phyloP scores from a whole-genome alignment of 202 grass and related monocot genomes.

The Hordeum pubiflorum region DNA sequence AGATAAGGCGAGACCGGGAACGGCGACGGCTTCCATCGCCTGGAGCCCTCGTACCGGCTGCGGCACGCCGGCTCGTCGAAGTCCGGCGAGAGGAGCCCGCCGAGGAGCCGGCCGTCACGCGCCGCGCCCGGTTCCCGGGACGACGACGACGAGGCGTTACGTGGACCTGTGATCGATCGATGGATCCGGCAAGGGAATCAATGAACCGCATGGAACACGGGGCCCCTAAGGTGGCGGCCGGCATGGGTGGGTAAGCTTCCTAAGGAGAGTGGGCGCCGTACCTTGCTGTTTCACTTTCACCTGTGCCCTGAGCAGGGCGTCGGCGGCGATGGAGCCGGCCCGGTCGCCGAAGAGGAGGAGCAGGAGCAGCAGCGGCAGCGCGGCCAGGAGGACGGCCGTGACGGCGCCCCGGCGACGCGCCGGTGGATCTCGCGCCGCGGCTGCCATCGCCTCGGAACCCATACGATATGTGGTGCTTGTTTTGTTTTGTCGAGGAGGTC shows the following conservation, averaged over 20 bases:
- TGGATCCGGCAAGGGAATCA: not conserved
- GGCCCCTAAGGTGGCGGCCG: not conserved
- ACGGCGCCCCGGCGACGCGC: not conserved
- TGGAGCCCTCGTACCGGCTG: slow-evolving; percentile 36
- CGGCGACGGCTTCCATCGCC: slow-evolving; percentile 35
- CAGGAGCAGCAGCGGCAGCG: slow-evolving; percentile 12
- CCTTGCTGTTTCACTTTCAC: not conserved
- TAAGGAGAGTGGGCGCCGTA: not conserved
- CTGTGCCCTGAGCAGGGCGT: not conserved
- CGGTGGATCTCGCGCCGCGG: not conserved
- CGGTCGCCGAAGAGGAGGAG: slow-evolving; percentile 28
- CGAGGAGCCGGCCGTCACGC: slow-evolving; percentile 31
- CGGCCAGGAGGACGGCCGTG: slow-evolving; percentile 15
- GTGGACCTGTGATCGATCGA: not conserved
- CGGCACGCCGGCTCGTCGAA: slow-evolving; percentile 36
- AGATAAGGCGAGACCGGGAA: slow-evolving; percentile 42
- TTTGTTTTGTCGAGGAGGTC: not conserved
- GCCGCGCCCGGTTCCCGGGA: not conserved
- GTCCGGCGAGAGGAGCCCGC: slow-evolving; percentile 49
- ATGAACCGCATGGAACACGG: not conserved
- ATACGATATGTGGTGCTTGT: not conserved
- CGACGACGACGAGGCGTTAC: slow-evolving; percentile 11
- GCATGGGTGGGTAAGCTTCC: not conserved
- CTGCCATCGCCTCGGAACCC: not conserved
- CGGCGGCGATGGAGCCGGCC: slow-evolving; percentile 19